Conservation (phyloP, 2,329 filamentous ascomycete species). For the Fusarium aywerte region DNA sequence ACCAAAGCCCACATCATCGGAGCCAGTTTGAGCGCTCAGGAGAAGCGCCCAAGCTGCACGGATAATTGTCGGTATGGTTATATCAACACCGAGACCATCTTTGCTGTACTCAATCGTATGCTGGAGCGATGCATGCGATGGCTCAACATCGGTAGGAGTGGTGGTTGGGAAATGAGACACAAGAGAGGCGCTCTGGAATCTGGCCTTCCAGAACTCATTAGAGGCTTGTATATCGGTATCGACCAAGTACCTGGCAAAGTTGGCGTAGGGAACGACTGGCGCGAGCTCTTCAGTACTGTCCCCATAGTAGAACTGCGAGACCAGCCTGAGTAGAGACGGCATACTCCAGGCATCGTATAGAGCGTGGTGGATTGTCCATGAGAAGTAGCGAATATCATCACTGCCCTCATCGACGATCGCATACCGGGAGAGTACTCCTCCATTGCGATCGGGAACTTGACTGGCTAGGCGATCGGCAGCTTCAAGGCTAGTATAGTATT, state of each 20-base stretch:
- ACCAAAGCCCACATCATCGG: slow-evolving; percentile 34
- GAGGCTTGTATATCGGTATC: slow-evolving; percentile 11
- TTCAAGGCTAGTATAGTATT: not conserved
- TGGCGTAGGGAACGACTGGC: slow-evolving; percentile 6
- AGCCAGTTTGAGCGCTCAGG: slow-evolving; percentile 12
- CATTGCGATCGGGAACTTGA: slow-evolving; percentile 25
- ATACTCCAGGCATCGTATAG: slow-evolving; percentile 43
- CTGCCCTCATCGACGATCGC: not conserved
- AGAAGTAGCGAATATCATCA: slow-evolving; percentile 13
- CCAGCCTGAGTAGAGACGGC: slow-evolving; percentile 25
- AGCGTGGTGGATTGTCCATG: slow-evolving; percentile 38
- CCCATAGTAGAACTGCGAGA: slow-evolving; percentile 13
- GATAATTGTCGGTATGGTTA: slow-evolving; percentile 21
- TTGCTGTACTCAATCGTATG: slow-evolving; percentile 3
- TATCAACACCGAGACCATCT: not conserved
- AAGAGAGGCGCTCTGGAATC: not conserved
- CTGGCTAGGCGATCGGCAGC: not conserved
- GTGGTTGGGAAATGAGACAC: slow-evolving; percentile 25
- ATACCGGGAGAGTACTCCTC: slow-evolving; percentile 22
- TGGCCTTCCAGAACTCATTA: slow-evolving; percentile 26
- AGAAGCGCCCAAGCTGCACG: slow-evolving; percentile 36
- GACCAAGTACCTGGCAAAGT: slow-evolving; percentile 31
- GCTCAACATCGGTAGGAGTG: not conserved
- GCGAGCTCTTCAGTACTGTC: not conserved
- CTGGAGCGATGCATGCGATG: not conserved